Percentiles rank a stretch among this genome's conserved stretches.
These are phyloP conservation scores for Madurella mycetomatis DNA, from an alignment of 2,329 filamentous ascomycete species.

Conservation along the genomic window DNA sequence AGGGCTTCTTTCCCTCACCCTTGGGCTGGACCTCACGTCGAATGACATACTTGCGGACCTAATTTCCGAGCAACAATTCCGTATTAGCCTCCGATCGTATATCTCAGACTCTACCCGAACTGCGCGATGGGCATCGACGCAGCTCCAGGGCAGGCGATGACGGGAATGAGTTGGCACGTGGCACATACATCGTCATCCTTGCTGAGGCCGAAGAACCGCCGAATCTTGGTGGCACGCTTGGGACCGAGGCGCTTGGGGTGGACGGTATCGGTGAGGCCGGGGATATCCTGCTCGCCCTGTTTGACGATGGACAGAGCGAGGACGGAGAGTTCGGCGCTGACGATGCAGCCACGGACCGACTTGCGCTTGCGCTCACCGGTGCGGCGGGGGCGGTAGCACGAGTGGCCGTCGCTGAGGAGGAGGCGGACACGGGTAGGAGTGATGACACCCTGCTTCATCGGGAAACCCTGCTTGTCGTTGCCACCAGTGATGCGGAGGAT, in stretches of 20 bases:
- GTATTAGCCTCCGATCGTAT: slow-evolving; percentile 32
- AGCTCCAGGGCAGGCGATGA: slow-evolving; percentile 67
- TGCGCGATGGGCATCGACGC: slow-evolving; percentile 39
- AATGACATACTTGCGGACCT: slow-evolving; percentile 99
- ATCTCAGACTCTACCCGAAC: slow-evolving; percentile 59
- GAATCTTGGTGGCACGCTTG: slow-evolving; percentile 99
- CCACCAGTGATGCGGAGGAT: slow-evolving; percentile 99
- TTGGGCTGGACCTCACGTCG: slow-evolving; percentile 96
- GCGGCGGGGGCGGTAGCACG: slow-evolving; percentile 98
- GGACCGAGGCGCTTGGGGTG: slow-evolving; percentile 99
- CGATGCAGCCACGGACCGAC: slow-evolving; percentile 98
- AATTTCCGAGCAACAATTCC: slow-evolving; percentile 41
- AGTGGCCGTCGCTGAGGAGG: slow-evolving; percentile 93
- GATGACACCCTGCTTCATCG: slow-evolving; percentile 99
- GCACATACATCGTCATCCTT: slow-evolving; percentile 99
- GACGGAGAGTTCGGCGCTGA: slow-evolving; percentile 91
- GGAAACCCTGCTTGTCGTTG: slow-evolving; percentile 99
- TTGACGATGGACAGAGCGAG: slow-evolving; percentile 94
- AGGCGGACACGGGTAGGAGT: slow-evolving; percentile 97
- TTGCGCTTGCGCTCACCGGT: slow-evolving; percentile 99
- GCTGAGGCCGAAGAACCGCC: slow-evolving; percentile 98
- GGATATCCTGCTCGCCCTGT: slow-evolving; percentile 92
- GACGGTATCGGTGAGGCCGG: slow-evolving; percentile 94
- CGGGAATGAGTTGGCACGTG: slow-evolving; percentile 48
- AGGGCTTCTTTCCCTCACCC: slow-evolving; percentile 94